Evolutionary conservation across 768 basidiomycete species (phyloP).

Genomic region (Rhizopogon salebrosus): DNA sequence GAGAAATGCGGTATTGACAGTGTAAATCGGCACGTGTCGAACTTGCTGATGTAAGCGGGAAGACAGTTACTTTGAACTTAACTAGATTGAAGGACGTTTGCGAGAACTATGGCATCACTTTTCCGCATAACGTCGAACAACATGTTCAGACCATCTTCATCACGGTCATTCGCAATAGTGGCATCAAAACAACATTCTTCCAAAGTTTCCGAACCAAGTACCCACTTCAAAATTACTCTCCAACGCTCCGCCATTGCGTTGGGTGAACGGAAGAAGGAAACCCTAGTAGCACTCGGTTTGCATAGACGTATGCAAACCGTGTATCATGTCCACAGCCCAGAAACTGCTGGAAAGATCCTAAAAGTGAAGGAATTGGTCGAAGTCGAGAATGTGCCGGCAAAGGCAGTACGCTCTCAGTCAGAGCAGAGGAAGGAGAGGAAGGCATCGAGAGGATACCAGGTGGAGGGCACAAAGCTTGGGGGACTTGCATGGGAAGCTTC

Average conservation of each 20-base stretch:
- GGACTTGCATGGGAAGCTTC: constrained; percentile 6
- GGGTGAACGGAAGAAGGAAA: constrained; percentile 62
- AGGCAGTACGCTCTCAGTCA: constrained; percentile 61
- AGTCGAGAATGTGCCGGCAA: constrained; percentile 76
- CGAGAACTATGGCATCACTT: constrained; percentile 9
- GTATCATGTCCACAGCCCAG: constrained; percentile 67
- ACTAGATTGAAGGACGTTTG: too few relatives aligned
- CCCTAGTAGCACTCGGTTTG: constrained; percentile 78
- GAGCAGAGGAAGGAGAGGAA: constrained; percentile 65
- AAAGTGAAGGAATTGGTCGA: constrained; percentile 85
- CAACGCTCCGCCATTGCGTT: constrained; percentile 84
- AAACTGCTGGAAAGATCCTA: constrained; percentile 82
- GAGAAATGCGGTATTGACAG: not conserved
- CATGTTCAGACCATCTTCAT: constrained; percentile 3
- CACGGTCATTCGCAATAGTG: constrained; percentile 8
- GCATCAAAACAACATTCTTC: not conserved
- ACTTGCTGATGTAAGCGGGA: too few relatives aligned
- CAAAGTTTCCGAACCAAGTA: constrained; percentile 29
- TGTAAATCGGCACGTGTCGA: too few relatives aligned
- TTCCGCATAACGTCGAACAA: constrained; percentile 1
- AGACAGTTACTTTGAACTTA: too few relatives aligned
- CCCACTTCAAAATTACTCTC: constrained; percentile 89
- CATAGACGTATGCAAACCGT: constrained; percentile 82
- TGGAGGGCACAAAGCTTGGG: constrained; percentile 34
- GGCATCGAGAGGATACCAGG: constrained; percentile 63